Conservation (phyloP, 345 rosid species). For the Psidium friedrichsthalianum region DNA sequence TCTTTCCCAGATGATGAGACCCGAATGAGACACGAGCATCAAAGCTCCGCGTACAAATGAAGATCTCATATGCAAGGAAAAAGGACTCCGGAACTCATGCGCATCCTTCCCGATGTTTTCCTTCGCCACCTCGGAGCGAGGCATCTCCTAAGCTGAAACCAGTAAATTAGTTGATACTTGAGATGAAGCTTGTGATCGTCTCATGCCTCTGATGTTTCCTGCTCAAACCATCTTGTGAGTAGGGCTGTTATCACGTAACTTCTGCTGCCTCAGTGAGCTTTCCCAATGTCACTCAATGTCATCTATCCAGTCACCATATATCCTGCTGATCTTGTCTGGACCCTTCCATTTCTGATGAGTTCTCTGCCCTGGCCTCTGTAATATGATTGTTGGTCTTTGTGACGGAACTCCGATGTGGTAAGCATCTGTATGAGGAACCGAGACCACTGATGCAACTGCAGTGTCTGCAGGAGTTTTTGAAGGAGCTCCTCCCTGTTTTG, state of each 20-base stretch:
- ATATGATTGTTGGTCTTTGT: slow-evolving; percentile 53
- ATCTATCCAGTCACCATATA: slow-evolving; percentile 98
- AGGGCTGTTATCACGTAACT: neutral
- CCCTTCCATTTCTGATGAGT: slow-evolving; percentile 94
- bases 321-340: slow-evolving; percentile 88
- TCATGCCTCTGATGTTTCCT: neutral
- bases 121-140: neutral
- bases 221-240: neutral
- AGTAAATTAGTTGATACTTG: neutral
- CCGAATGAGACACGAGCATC: neutral
- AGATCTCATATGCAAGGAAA: neutral
- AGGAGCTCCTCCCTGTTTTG: slow-evolving; percentile 51
- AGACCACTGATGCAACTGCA: slow-evolving; percentile 25
- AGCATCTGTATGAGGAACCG: slow-evolving; percentile 48
- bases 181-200: neutral
- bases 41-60: neutral
- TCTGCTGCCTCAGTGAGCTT: neutral
- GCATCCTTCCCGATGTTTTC: neutral
- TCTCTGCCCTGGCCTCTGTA: slow-evolving; percentile 79
- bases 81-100: neutral
- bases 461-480: slow-evolving; percentile 42
- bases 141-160: neutral
- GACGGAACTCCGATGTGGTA: slow-evolving; percentile 58
- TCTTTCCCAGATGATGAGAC: neutral
- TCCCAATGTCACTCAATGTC: slow-evolving; percentile 46